Evolutionary conservation across 495 filamentous ascomycete genomes (phyloP).

Genomic region (Daldinia decipiens): DNA sequence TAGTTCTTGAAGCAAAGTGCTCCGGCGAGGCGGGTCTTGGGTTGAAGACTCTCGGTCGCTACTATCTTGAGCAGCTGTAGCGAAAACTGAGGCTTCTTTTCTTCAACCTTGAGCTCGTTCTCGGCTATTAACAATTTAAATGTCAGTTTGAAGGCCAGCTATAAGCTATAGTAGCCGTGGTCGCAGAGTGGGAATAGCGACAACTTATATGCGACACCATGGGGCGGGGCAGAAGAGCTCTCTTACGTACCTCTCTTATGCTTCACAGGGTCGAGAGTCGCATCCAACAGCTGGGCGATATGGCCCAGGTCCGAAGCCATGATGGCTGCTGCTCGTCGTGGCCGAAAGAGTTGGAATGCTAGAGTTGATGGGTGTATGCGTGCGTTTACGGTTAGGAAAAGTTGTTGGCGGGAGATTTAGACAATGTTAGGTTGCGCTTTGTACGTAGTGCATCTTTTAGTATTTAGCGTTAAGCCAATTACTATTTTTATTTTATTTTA

Average conservation of each 20-base stretch:
- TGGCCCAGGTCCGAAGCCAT: slow-evolving; percentile 81
- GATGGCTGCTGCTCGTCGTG: slow-evolving; percentile 47
- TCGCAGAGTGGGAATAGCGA: slow-evolving; percentile 14
- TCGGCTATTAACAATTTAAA: slow-evolving; percentile 70
- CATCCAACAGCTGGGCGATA: slow-evolving; percentile 82
- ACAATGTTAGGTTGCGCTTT: slow-evolving; percentile 21
- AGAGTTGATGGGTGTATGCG: neutral
- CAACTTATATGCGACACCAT: neutral
- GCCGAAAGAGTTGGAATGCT: slow-evolving; percentile 4
- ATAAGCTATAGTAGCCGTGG: neutral
- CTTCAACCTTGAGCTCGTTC: slow-evolving; percentile 73
- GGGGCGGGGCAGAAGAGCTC: slow-evolving; percentile 19
- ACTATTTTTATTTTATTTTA: slow-evolving; percentile 34
- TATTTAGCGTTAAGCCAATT: slow-evolving; percentile 15
- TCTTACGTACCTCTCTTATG: slow-evolving; percentile 82
- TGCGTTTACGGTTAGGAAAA: slow-evolving; percentile 1
- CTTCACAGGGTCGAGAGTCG: slow-evolving; percentile 83
- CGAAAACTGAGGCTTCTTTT: slow-evolving; percentile 86
- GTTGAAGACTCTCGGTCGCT: slow-evolving; percentile 71
- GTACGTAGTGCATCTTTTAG: slow-evolving; percentile 10
- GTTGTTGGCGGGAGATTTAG: slow-evolving; percentile 12
- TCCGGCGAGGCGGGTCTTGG: slow-evolving; percentile 85
- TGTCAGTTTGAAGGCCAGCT: neutral
- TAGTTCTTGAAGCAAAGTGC: slow-evolving; percentile 99
- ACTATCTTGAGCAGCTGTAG: slow-evolving; percentile 88